phyloP scores from a whole-genome alignment of 176 grass and related monocot species.

The Oryza glaberrima region DNA sequence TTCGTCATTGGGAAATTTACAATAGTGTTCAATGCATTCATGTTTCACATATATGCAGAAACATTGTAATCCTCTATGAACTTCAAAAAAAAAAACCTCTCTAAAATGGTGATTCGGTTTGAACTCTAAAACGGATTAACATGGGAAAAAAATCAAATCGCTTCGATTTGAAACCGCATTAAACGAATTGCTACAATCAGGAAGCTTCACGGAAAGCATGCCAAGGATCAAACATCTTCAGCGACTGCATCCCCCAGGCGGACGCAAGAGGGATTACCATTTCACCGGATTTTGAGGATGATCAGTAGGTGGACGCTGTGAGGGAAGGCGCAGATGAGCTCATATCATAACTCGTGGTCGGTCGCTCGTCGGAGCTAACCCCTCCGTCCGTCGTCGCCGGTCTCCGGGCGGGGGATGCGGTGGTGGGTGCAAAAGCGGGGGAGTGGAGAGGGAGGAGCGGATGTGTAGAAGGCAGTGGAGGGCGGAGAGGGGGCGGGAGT shows the following conservation, averaged over 20 bases:
- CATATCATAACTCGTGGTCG: constrained; percentile 39
- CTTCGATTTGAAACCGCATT: not conserved
- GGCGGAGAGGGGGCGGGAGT: constrained; percentile 25
- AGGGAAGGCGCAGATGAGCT: not conserved
- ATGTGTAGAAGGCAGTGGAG: constrained; percentile 43
- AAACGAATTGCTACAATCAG: not conserved
- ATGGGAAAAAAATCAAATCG: not conserved
- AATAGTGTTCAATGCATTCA: not conserved
- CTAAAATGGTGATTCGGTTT: too few species aligned
- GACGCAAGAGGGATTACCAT: constrained; percentile 39
- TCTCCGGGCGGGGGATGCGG: not conserved
- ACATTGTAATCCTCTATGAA: not conserved
- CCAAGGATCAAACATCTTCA: not conserved
- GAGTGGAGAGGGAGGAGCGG: constrained; percentile 39
- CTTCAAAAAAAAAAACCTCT: not conserved
- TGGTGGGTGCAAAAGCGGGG: constrained; percentile 49
- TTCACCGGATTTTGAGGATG: constrained; percentile 23
- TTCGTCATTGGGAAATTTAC: not conserved
- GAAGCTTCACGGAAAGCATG: not conserved
- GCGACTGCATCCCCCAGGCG: not conserved
- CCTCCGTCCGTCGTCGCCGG: not conserved
- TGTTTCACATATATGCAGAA: not conserved
- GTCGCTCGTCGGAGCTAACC: not conserved
- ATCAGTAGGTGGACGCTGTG: constrained; percentile 22
- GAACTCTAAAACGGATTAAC: too few species aligned